A percentile compares a stretch with the other conserved stretches of the same genome.
Conservation (phyloP, 495 filamentous ascomycete species). For the Barbatosphaeria neglecta region DNA sequence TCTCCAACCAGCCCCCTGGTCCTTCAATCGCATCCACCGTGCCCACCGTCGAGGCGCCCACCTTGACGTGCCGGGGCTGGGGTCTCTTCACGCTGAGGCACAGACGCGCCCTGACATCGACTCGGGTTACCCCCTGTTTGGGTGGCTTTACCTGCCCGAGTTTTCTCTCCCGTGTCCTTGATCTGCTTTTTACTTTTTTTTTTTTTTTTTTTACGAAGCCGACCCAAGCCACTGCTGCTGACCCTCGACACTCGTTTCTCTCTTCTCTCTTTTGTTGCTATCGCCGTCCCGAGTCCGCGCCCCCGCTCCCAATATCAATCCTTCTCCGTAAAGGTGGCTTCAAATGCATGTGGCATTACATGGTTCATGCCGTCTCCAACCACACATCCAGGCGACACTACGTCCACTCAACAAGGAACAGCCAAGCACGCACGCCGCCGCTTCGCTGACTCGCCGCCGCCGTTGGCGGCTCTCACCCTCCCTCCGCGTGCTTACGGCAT, state of each 20-base stretch:
- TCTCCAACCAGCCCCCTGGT: too few relatives aligned
- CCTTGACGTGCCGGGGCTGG: not conserved
- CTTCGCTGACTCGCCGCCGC: too few relatives aligned
- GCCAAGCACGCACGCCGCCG: too few relatives aligned
- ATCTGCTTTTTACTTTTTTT: not conserved
- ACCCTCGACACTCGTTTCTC: not conserved
- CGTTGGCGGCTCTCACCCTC: too few relatives aligned
- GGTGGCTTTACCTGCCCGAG: not conserved
- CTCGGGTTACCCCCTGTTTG: not conserved
- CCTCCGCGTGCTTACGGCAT: too few relatives aligned
- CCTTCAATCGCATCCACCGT: too few relatives aligned
- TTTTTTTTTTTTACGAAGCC: not conserved
- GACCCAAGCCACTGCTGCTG: not conserved
- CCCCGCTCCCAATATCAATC: not conserved
- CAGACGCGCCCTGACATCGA: not conserved
- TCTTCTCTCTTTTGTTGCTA: not conserved
- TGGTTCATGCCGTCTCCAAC: not conserved
- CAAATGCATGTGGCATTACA: too few relatives aligned
- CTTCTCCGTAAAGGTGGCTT: too few relatives aligned
- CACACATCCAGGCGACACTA: too few relatives aligned
- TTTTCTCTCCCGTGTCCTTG: not conserved
- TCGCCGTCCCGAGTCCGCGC: not conserved
- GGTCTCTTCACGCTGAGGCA: not conserved
- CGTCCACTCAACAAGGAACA: too few relatives aligned
- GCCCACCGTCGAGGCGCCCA: not conserved